Base-by-base conservation (phyloP, 495 filamentous ascomycete species). In the Tetracladium marchalianum region DNA sequence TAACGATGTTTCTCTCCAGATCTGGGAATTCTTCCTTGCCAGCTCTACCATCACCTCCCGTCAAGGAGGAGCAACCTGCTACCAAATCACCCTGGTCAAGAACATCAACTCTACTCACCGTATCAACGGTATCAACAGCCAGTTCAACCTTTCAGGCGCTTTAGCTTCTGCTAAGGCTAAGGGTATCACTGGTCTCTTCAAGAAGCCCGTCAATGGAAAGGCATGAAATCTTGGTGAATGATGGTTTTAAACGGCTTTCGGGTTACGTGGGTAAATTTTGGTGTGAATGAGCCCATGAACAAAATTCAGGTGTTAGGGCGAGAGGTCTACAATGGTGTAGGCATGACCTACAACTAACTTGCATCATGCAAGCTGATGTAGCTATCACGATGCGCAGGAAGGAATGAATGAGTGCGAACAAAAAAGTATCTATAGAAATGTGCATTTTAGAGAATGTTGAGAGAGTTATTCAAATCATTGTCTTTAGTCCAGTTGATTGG, bases 11-110 rank as follows among this genome's bases (percentile, higher is more conserved):
- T 27, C 7, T 27, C 22, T 13, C 5, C 33, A 95, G 89, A 93
- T 97, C 63, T 98, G 92, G 92, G 90, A 97, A 63, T 96, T 80
- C 73, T 98, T 98, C 82, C 81, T 98, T 52, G 87, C 93, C 43
- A 84, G 78, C 58, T 87, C 88, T 2, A 95, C 87, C 58, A 97
- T 98, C 66, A 80, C 82, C 62, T 89, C 90, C 24, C 83, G 92
- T 57, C 92, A 98, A 67, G 92, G 92, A 49, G 75, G 73, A 55
- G 93, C 92, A 41, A 90, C 89, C 36, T 97, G 93, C 77, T 98
- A 84, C 72, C 93, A 97, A 71, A 89, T 98, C 63, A 84, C 78
- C 13, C 66, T 93, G 41, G 87, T 95, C 65, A 98, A 98, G 84
- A 98, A 97, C 68, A 76, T 96, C 70, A 98, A 98, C 73, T 86